These are phyloP conservation scores for Hypoxylon sp. DNA, from an alignment of 2,329 filamentous ascomycete genomes.

Conservation along the genomic window DNA sequence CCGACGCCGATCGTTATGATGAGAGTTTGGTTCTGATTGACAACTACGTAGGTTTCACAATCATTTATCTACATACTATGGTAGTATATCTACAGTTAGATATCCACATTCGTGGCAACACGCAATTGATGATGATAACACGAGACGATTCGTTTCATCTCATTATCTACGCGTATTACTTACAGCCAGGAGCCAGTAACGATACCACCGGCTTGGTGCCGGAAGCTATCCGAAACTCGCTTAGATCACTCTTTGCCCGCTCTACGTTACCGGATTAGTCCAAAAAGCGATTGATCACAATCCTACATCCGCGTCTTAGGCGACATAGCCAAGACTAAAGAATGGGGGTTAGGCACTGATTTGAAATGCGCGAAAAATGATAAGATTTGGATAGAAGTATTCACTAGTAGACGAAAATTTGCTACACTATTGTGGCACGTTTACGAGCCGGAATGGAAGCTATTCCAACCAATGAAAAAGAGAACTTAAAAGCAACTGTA, in stretches of 20 bases:
- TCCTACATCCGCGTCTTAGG: slow-evolving; percentile 26
- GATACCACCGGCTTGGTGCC: slow-evolving; percentile 21
- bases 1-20: slow-evolving; percentile 28
- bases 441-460: slow-evolving; percentile 19
- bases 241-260: slow-evolving; percentile 21
- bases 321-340: slow-evolving; percentile 7
- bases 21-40: slow-evolving; percentile 20
- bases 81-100: neutral
- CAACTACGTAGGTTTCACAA: neutral
- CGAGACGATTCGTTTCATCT: slow-evolving; percentile 3
- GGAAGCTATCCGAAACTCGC: slow-evolving; percentile 35
- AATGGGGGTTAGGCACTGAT: slow-evolving; percentile 22
- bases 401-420: neutral
- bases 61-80: too few relatives aligned
- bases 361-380: slow-evolving; percentile 5
- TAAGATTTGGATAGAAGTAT: neutral
- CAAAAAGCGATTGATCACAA: slow-evolving; percentile 29
- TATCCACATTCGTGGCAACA: slow-evolving; percentile 27
- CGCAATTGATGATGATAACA: slow-evolving; percentile 15
- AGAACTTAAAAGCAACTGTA: slow-evolving; percentile 4
- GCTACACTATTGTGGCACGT: slow-evolving; percentile 5
- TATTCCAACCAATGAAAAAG: slow-evolving; percentile 15
- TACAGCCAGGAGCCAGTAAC: slow-evolving; percentile 16
- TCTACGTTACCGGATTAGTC: slow-evolving; percentile 17
- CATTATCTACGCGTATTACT: slow-evolving; percentile 4